Evolutionary conservation across 2,329 filamentous ascomycete genomes (phyloP), one percentile per base, ranked within the genome.

Genomic region (Canariomyces notabilis): DNA sequence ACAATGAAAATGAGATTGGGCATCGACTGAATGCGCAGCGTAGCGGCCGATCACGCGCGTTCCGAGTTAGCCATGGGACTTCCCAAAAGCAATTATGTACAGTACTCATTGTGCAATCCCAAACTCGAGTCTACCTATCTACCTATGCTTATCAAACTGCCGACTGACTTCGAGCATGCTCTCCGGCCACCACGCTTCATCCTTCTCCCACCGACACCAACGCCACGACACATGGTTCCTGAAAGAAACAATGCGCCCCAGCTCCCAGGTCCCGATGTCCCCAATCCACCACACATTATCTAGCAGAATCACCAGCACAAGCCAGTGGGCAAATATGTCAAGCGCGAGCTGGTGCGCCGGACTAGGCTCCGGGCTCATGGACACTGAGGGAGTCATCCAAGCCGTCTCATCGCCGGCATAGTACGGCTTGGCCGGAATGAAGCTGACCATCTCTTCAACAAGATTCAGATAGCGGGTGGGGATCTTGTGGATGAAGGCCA

Each of bases 231-330:
- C 38, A 1, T 42, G 20, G 4, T 43, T 40, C 45, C 59, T 21
- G 15, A 53, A 49, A 5, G 18, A 21, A 0, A 64, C 50, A 0
- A 65, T 48, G 19, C 61, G 48, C 0, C 53, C 49, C 21, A 69
- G 44, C 48, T 69, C 66, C 61, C 63, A 68, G 4, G 48, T 48
- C 0, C 66, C 66, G 3, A 64, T 63, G 0, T 57, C 60, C 0
- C 65, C 64, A 34, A 69, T 67, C 66, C 66, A 69, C 66, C 66
- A 69, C 1, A 68, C 65, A 0, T 62, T 61, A 42, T 69, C 66
- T 3, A 69, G 37, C n/a, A 67, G 16, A 49, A 67, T 57, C 0
- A 67, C 57, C 2, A 68, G 39, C 5, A 68, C 64, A 4, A 68
- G 59, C 66, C 66, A 69, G 34, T 69, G 66, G 0, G 65, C 58